Base-by-base conservation (phyloP, 306 rosid genomes). In the Potentilla sterilis region DNA sequence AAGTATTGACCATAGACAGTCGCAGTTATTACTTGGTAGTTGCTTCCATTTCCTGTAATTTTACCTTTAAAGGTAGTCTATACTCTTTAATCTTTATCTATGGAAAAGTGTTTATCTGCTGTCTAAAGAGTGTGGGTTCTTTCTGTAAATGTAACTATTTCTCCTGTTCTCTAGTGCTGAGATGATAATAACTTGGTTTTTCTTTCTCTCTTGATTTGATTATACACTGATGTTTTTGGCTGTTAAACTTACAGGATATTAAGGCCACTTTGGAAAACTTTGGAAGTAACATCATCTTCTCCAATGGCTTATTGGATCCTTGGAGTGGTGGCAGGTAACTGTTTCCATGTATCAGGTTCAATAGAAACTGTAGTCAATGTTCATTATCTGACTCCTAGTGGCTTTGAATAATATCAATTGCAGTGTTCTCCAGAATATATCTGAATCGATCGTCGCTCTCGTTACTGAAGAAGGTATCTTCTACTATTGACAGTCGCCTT, bases 271-370 rank as follows among this genome's bases (percentile, higher is more conserved):
- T 93, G 88, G 78, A 87, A 85, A 71, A 47, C 3, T 87, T 89
- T 75, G 96, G 98, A 84, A 93, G 96, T 78, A 89, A 90, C 78
- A 85, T 93, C 40, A 90, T 93, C 75, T 93, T 93, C 93, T 89
- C 96, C 67, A 89, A 87, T 75, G 96, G 96, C 75, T 82, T 89
- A 61, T 74, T 93, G 89, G 98, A 90, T 87, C 96, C 98, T 5
- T 93, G 96, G 98, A 90, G 98, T 81, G 96, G 98, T 77, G 91
- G 96, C 76, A 85, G 96, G 98, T 93, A 78, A 84, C 77, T 57
- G 19, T 65, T 57, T 52, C 38, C 49, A 2, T 47, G 4, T 70
- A 28, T 7, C 67, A 18, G 35, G 37, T 78, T 37, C 78, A 67
- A 65, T 77, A 21, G 21, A 61, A 71, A 21, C 19, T 58, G 62